Evolutionary conservation across 331 rosid genomes (phyloP).

Genomic region (Rosa hybrid): DNA sequence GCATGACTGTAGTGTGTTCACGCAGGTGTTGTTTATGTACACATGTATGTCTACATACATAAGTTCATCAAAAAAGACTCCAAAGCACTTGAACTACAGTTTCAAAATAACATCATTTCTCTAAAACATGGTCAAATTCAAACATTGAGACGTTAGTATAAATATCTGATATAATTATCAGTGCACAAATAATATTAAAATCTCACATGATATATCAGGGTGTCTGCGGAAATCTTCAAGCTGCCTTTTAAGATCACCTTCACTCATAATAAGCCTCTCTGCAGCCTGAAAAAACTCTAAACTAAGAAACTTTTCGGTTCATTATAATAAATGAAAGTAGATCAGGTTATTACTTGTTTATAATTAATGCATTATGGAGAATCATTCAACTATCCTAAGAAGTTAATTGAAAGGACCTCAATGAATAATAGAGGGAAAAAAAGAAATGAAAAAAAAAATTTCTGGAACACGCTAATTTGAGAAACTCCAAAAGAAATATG

Average conservation of each 20-base stretch:
- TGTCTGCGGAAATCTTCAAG: conserved; percentile 69
- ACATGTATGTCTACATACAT: background rate
- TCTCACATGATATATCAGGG: conserved; percentile 76
- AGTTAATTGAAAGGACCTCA: background rate
- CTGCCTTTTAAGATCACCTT: conserved; percentile 71
- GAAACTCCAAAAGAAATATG: background rate
- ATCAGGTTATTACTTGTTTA: background rate
- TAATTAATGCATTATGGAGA: background rate
- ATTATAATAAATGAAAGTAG: background rate
- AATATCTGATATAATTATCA: background rate
- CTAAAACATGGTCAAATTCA: background rate
- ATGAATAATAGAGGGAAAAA: background rate
- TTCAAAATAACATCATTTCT: background rate
- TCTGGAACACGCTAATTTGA: background rate
- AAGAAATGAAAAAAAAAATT: background rate
- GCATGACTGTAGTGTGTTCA: background rate
- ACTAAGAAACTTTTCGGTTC: conserved; percentile 19
- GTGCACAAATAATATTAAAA: conserved; percentile 9
- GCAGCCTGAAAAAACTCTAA: conserved; percentile 69
- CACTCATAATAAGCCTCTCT: conserved; percentile 73
- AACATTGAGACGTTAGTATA: background rate
- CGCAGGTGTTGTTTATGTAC: background rate
- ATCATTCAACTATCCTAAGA: background rate
- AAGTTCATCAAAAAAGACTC: background rate
- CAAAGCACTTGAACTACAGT: background rate